These are phyloP conservation scores for Tricholomella constricta DNA, from an alignment of 768 basidiomycete genomes.

Conservation along the genomic window DNA sequence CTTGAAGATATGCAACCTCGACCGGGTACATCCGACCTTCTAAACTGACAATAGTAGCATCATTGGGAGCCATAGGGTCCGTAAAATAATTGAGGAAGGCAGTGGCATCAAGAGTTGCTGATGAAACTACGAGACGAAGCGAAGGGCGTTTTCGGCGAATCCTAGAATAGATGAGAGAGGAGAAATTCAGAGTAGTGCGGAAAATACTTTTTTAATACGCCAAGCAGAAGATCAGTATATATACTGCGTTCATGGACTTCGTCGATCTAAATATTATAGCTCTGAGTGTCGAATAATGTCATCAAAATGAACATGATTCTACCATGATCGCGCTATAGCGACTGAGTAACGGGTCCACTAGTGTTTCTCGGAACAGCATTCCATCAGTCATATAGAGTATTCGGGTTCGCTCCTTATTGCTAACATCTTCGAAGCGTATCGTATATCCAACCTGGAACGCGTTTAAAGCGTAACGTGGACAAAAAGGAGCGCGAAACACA, in stretches of 20 bases:
- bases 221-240: constrained; percentile 94
- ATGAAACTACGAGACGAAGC: constrained; percentile 90
- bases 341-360: constrained; percentile 89
- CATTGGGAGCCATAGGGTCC: constrained; percentile 56
- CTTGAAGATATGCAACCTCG: constrained; percentile 83
- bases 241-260: constrained; percentile 96
- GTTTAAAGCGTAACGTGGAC: constrained; percentile 12
- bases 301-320: constrained; percentile 20
- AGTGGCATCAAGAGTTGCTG: constrained; percentile 93
- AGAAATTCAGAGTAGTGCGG: constrained; percentile 9
- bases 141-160: constrained; percentile 90
- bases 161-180: constrained; percentile 42
- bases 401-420: constrained; percentile 78
- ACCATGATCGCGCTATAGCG: constrained; percentile 97
- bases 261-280: constrained; percentile 65
- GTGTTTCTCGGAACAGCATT: constrained; percentile 93
- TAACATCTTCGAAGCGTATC: constrained; percentile 95
- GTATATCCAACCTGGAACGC: constrained; percentile 86
- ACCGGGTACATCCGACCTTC: constrained; percentile 97
- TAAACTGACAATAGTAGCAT: constrained; percentile 83
- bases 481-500: constrained; percentile 28
- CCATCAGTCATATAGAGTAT: constrained; percentile 98
- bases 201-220: constrained; percentile 85
- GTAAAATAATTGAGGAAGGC: constrained; percentile 91
- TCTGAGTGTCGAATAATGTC: not conserved